Base-by-base conservation (phyloP, 768 basidiomycete species). In the Xerocomellus amylosporus region DNA sequence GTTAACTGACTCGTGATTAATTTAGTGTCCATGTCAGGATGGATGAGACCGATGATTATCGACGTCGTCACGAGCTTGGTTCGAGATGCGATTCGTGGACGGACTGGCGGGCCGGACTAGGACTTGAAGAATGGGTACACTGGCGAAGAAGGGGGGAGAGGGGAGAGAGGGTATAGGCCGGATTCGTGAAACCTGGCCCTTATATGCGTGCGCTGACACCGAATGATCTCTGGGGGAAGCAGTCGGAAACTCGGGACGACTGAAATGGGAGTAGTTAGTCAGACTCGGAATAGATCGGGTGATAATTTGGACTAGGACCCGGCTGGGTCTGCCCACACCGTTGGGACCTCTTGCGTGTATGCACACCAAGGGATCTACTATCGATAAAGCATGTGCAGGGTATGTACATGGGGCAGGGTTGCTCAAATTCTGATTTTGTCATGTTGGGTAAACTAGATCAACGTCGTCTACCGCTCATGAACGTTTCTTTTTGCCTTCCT, bases 321-420 rank as follows among this genome's bases (percentile, higher is more conserved):
- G 28, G 28, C 3, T 24, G 31, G 31, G 13, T 9, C 13, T 31
- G 10, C 31, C 12, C 31, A 2, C 31, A 12, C 31, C 28, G 28
- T 28, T 31, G 31, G 31, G 13, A 12, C 31, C 12, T 31, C 31
- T 14, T 33, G 31, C 31, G 31, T 33, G 13, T 28, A 28, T 28
- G 28, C 28, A 7, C 28, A 9, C 31, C 31, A 38, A 36, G 26
- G 22, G n/a, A 38, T 43, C 28, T 31, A 54, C 14, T 8, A 22
- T 24, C n/a, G 19, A 58, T 22, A 37, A 24, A 43, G 17, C 9
- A 20, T 34, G 17, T 28, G 41, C 14, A 24, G 41, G 60, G 49
- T 63, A 61, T 59, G 48, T 58, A 62, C 55, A 61, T 40, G 40
- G 30, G 30, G 33, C 4, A 36, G 28, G n/a, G 8, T 40, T 41